Evolutionary conservation across 2,329 filamentous ascomycete genomes (phyloP), one percentile per base, ranked within the genome.

Genomic region (Pseudopyrenochaeta lycopersici): DNA sequence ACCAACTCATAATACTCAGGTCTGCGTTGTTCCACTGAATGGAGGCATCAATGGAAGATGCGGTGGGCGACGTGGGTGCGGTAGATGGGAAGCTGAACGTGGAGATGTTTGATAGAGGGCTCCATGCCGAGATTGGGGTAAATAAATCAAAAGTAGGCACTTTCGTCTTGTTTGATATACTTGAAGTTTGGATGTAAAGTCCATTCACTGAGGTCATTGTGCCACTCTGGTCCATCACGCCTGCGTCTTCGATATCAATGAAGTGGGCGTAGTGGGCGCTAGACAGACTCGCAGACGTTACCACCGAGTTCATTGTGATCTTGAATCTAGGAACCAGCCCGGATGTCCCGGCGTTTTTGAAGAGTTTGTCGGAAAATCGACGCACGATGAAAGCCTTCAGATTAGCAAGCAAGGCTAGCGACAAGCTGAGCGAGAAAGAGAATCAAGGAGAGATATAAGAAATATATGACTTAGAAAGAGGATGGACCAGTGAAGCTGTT

Each of bases 21-120:
- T 59, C 53, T 14, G 42, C 41, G 20, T 52, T 53, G 18, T 42
- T 60, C 66, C 64, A 70, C 23, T 50, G 15, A 40, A 67, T 51
- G 2, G 57, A 43, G 0, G 14, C 29, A 21, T 31, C 6, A 20
- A 29, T 30, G 33, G 21, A 43, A 21, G 35, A 15, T 23, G 46
- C 12, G 9, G n/a, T 30, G 11, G 39, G 47, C 1, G 54, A 51
- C 7, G 40, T 44, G 3, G 47, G 43, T 20, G 38, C 17, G 17
- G 44, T 50, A 31, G 54, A 47, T 17, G 33, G 29, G 47, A 10
- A 18, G 15, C 33, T 35, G 30, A 23, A 20, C 7, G 48, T 44
- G 35, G 47, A 27, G 31, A 32, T 11, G 38, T 6, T 43, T 46
- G 48, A 43, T 4, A 18, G 23, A 18, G 51, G 21, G 21, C 31